Conservation (phyloP, 116 monocot genomes). For the Iris pallida region DNA sequence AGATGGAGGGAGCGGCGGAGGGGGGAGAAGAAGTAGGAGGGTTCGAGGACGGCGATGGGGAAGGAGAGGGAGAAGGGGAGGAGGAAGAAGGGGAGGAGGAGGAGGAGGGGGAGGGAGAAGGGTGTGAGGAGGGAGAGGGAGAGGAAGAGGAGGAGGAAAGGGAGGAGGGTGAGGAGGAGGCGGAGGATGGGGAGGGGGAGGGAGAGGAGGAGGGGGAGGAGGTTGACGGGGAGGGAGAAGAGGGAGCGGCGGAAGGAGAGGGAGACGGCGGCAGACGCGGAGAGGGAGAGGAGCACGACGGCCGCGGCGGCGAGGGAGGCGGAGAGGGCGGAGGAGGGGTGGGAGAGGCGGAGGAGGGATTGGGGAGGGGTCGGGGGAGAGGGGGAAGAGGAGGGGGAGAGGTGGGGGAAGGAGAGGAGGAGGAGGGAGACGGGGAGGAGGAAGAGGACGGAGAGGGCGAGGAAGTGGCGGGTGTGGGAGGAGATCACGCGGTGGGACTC, state of each 20-base stretch:
- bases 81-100: background rate
- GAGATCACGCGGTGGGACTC: conserved; percentile 16
- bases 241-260: background rate
- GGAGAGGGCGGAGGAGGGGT: background rate
- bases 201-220: conserved; percentile 9
- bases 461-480: conserved; percentile 31
- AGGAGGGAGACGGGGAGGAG: conserved; percentile 16
- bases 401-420: conserved; percentile 9
- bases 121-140: conserved; percentile 5
- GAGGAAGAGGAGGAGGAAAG: conserved; percentile 5
- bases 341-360: conserved; percentile 1
- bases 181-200: conserved; percentile 5
- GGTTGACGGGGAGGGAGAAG: background rate
- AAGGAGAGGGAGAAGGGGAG: conserved; percentile 42
- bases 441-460: conserved; percentile 17
- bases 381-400: conserved; percentile 1
- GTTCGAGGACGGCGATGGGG: conserved; percentile 34
- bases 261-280: background rate
- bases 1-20: conserved; percentile 35
- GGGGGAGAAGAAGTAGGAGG: conserved; percentile 30
- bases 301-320: background rate
- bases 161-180: background rate
- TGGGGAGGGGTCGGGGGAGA: conserved; percentile 4
- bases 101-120: conserved; percentile 1
- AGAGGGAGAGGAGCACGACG: background rate